Conservation (phyloP, 768 basidiomycete genomes). For the Kwoniella mangroviensis region DNA sequence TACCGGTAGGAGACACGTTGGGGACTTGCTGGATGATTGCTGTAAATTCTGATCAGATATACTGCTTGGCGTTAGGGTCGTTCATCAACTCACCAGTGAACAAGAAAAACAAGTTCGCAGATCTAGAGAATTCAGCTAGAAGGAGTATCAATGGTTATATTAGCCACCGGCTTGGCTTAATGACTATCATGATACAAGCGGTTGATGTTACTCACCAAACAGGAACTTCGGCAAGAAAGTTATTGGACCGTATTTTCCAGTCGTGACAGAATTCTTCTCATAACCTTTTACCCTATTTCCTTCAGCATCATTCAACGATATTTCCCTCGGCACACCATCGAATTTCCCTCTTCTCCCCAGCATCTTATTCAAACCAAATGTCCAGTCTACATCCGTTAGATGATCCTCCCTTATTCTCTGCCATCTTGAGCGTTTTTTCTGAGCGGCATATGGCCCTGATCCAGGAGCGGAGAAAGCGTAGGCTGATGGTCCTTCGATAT, state of each 20-base stretch:
- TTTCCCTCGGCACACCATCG: conserved; percentile 62
- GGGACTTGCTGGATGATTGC: conserved; percentile 97
- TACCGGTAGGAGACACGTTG: conserved; percentile 92
- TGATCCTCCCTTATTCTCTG: conserved; percentile 43
- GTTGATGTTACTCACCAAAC: too few relatives aligned
- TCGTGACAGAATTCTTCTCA: conserved; percentile 83
- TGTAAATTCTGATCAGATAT: conserved; percentile 17
- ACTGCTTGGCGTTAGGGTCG: background rate
- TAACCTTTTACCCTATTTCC: conserved; percentile 65
- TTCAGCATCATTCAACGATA: conserved; percentile 63
- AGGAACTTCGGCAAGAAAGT: conserved; percentile 94
- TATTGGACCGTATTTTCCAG: conserved; percentile 88
- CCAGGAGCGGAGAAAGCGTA: conserved; percentile 43
- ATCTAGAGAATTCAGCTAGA: conserved; percentile 99
- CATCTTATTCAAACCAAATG: conserved; percentile 47
- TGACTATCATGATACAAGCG: too few relatives aligned
- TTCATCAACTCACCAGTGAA: conserved; percentile 67
- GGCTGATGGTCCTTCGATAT: conserved; percentile 37
- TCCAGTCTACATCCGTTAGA: conserved; percentile 53
- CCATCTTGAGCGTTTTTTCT: conserved; percentile 35
- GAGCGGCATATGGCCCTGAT: conserved; percentile 38
- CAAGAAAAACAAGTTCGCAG: conserved; percentile 97
- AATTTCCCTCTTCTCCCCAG: conserved; percentile 44
- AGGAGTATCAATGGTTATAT: too few relatives aligned
- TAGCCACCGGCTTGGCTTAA: too few relatives aligned